Percentiles rank a stretch among this genome's conserved stretches.
These are phyloP conservation scores for Cicer pinnatifidum DNA, from an alignment of 306 rosid species.

Conservation along the genomic window DNA sequence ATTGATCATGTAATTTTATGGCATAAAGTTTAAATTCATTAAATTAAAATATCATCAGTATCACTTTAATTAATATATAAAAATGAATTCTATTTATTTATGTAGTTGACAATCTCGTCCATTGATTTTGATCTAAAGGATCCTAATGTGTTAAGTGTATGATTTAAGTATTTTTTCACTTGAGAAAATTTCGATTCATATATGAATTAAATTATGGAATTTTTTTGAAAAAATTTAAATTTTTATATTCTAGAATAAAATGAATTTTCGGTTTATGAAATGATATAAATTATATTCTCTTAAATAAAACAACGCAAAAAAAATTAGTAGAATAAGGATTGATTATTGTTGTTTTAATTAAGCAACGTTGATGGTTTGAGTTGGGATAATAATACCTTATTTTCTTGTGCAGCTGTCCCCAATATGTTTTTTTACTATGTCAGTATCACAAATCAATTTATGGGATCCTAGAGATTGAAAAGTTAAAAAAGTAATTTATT, in stretches of 20 bases:
- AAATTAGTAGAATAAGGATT: not conserved
- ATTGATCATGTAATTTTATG: no score
- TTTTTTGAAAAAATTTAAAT: no score
- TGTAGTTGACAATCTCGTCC: not conserved
- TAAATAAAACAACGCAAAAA: conserved; percentile 3
- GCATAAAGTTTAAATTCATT: no score
- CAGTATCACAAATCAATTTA: not conserved
- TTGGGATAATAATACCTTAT: not conserved
- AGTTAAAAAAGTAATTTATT: not conserved
- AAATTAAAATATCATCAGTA: no score
- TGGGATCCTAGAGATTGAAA: conserved; percentile 29
- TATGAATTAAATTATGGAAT: no score
- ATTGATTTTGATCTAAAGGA: not conserved
- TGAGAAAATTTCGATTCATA: not conserved
- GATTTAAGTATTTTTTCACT: not conserved
- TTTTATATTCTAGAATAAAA: not conserved
- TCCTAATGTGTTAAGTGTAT: not conserved
- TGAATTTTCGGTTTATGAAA: conserved; percentile 17
- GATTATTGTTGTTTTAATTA: not conserved
- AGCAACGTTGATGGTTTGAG: no score
- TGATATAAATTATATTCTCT: not conserved
- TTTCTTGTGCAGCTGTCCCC: not conserved
- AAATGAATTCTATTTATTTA: not conserved
- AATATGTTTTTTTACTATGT: conserved; percentile 16
- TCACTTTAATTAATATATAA: no score